Base-by-base conservation (phyloP, 1,284 basidiomycete species). In the Ceratobasidium sp. region DNA sequence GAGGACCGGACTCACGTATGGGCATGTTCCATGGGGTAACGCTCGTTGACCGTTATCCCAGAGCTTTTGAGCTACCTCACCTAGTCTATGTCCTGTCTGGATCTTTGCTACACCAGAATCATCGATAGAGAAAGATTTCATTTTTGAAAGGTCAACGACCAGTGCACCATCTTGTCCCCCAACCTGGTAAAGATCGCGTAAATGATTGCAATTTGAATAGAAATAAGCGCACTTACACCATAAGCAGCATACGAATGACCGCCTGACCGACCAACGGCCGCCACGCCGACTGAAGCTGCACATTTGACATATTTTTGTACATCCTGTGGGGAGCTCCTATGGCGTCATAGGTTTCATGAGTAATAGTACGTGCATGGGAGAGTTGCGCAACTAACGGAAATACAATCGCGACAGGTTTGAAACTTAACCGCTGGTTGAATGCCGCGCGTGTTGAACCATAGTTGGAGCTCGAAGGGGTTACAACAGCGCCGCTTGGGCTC, bases 231-330 rank as follows among this genome's bases (percentile, higher is more conserved):
- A 53, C 49, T 52, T 8, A 73, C 62, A 8, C 70, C 71, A 46
- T 71, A 73, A 7, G 69, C 72, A 36, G 72, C 71, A 23, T 72
- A 72, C 14, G 69, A 70, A 29, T 73, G 72, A 19, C 72, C 72
- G 6, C 72, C 72, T 6, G 72, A 73, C 19, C 71, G 62, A 1
- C 60, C 68, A 27, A 68, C 64, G 1, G 72, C 69, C 8, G 72
- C 41, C 5, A 71, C 39, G 2, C 66, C 59, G 9, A 36, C 42
- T 14, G 46, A 36, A 14, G 72, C 60, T 16, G 58, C 72, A 56
- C 72, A 73, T 46, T 62, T 69, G 13, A 73, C 70, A 21, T 69
- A 64, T 14, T 68, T 49, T 50, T 59, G 53, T 8, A 73, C 72
- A 23, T 73, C 67, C 13, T 42, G 33, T 14, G 69, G 41, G 9